Base-by-base conservation (phyloP, 176 grass and related monocot species). In the Cymbopogon citratus region DNA sequence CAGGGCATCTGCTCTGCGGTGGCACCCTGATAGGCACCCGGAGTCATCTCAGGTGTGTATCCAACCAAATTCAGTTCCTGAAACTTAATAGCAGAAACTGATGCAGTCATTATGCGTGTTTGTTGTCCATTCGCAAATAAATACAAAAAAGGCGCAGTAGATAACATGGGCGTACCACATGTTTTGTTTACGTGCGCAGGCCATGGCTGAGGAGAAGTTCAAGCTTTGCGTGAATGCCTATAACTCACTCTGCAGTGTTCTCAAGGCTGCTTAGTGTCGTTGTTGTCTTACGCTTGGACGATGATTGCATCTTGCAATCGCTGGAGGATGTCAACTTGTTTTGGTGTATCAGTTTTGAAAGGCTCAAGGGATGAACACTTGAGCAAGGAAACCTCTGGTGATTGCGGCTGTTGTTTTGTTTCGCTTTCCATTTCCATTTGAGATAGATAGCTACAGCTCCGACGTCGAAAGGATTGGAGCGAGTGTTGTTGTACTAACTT, bases 1-100 rank as follows among this genome's bases (percentile, higher is more conserved):
- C 49, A 84, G 87, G 44, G 26, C 79, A 65, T 90, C 88, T 67
- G 95, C 95, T 61, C 68, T 98, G 26, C 94, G 93, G 82, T 98
- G 92, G 95, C 95, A 98, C 24, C 95, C 95, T 87, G 95, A 98
- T 81, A 92, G 79, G 79, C 95, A 98, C 81, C 81, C 76, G 14
- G 90, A 88, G 60, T 86, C 88, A 77, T 98, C 95, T 48, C 92
- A 93, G 86, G 92, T 97, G 70, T 64, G 92, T 95, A 71, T 81
- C 68, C 16, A 25, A 62, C 1, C 21, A 57, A 62, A 13, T 46
- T 74, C 16, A 77, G 27, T 63, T 64, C 4, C 43, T 62, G 83
- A 23, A 48, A 39, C 43, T 69, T 7, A 68, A 79, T 12, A 68
- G 60, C 26, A 49, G 9, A 12, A 44, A 3, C 26, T 33, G n/a